Conservation (phyloP, 805 yeast genomes). For the Barnettozyma californica region DNA sequence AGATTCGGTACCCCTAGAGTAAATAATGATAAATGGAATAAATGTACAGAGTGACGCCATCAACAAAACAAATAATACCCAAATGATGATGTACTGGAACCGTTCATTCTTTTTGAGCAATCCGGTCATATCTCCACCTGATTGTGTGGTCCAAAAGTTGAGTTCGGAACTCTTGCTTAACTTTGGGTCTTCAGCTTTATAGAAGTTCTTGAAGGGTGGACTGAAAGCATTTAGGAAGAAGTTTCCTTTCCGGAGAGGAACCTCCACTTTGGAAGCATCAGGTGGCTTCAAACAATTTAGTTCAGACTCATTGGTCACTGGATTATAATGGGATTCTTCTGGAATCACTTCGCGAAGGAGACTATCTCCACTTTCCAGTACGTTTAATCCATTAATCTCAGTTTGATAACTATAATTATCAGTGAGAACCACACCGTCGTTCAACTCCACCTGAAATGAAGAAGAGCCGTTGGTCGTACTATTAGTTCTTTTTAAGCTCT, state of each 20-base stretch:
- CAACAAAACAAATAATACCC: constrained; percentile 17
- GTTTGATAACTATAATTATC: not conserved
- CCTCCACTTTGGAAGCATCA: not conserved
- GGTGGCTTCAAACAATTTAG: constrained; percentile 9
- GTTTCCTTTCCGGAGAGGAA: not conserved
- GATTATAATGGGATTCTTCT: constrained; percentile 1
- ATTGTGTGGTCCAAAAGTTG: constrained; percentile 5
- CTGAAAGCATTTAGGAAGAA: not conserved
- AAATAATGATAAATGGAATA: constrained; percentile 22
- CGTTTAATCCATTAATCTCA: not conserved
- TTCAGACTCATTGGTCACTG: constrained; percentile 11
- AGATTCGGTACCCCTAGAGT: constrained; percentile 29
- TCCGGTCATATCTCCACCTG: constrained; percentile 1
- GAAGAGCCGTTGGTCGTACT: not conserved
- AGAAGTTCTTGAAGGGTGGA: constrained; percentile 12
- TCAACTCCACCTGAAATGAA: not conserved
- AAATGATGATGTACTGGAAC: constrained; percentile 11
- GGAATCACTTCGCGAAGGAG: not conserved
- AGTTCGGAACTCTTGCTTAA: constrained; percentile 10
- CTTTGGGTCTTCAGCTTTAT: constrained; percentile 14
- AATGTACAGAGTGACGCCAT: constrained; percentile 14
- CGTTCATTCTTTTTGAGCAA: constrained; percentile 1
- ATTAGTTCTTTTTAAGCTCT: not conserved
- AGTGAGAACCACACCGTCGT: not conserved
- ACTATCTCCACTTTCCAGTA: not conserved